Percentiles rank a stretch among this genome's conserved stretches.
These are phyloP conservation scores for Ustilaginoidea virens DNA, from an alignment of 2,329 filamentous ascomycete genomes.

Conservation along the genomic window DNA sequence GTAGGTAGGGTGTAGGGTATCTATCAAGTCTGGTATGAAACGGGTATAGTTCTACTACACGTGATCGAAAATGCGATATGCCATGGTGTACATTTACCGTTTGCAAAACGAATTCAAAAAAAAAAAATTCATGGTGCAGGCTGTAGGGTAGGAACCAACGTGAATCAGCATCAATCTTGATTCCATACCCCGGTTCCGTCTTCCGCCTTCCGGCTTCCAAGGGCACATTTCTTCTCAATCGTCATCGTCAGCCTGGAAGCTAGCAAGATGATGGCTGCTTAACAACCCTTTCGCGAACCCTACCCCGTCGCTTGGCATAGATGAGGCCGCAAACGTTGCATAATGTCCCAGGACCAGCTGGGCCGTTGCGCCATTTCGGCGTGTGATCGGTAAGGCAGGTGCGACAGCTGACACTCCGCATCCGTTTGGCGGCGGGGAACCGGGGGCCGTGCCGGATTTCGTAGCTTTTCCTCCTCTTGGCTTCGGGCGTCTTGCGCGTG, in stretches of 20 bases:
- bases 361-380: slow-evolving; percentile 60
- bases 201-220: no score
- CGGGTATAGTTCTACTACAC: no score
- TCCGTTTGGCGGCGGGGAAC: slow-evolving; percentile 1
- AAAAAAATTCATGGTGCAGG: no score
- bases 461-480: neutral
- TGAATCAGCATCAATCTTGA: no score
- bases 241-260: no score
- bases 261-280: slow-evolving; percentile 4
- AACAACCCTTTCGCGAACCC: neutral
- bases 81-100: no score
- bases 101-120: no score
- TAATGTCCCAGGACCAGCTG: slow-evolving; percentile 56
- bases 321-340: slow-evolving; percentile 60
- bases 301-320: slow-evolving; percentile 12
- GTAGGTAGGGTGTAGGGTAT: no score
- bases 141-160: no score
- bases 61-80: no score
- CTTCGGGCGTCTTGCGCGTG: neutral
- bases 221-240: neutral
- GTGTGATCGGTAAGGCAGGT: slow-evolving; percentile 55
- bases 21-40: no score
- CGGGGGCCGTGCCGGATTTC: neutral
- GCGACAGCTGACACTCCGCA: slow-evolving; percentile 13
- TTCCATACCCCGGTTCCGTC: no score